Evolutionary conservation across 768 basidiomycete genomes (phyloP), one percentile per base, ranked within the genome.

Genomic region (Hysterangium stoloniferum): DNA sequence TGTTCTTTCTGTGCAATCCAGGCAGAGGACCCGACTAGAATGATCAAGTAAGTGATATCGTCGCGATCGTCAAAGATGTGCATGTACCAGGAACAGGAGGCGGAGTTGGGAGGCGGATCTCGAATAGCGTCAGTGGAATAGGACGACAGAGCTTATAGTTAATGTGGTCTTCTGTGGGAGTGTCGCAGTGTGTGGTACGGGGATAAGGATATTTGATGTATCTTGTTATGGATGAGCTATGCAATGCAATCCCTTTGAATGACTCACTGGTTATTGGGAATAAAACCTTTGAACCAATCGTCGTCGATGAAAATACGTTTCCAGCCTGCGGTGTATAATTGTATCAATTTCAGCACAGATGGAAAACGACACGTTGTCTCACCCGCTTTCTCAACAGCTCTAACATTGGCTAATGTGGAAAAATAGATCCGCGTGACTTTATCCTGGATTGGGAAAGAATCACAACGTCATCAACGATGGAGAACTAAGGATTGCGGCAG

Each of bases 351-450:
- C 32, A 32, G 46, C 6, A 6, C 33, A 34, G 9, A 20, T 20
- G n/a, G 12, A 15, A 13, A 32, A 12, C 29, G 32, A 4, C 15
- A n/a, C 33, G n/a, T 25, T 25, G n/a, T 54, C 72, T 36, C 45
- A 74, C 74, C 77, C 43, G 75, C 74, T 58, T 78, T 77, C 59
- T 74, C 70, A 3, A 70, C 71, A 13, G 66, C 68, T 5, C 74
- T 66, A n/a, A 62, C 69, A 6, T 61, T 72, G 11, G 56, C 54
- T 53, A 76, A 75, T 11, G 68, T 59, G 37, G 65, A 67, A 36
- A 73, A 71, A 46, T 71, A 79, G 15, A 77, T 66, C 59, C 68
- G 61, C 8, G 68, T 67, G 7, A 66, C 62, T 25, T 67, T 57
- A 0, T 59, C 61, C 13, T 56, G 56, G 56, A 78, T 74, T 29